Conservation (phyloP, 2,329 filamentous ascomycete genomes). For the Hypoxylon sp. region DNA sequence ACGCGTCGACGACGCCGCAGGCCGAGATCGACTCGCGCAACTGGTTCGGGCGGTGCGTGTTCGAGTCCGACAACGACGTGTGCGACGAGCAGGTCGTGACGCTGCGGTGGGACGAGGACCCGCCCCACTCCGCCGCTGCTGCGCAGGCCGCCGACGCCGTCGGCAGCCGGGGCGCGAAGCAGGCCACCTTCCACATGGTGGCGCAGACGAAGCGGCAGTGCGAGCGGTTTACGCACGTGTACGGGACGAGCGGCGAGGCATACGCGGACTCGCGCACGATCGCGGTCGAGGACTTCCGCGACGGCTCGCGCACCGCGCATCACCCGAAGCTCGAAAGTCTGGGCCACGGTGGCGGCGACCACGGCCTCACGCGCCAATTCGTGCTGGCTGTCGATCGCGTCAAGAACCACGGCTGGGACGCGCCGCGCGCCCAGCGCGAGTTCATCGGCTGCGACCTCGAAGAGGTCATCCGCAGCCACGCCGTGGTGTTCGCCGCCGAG, state of each 20-base stretch:
- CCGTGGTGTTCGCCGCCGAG: slow-evolving; percentile 93
- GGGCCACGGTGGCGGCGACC: slow-evolving; percentile 81
- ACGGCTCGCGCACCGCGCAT: slow-evolving; percentile 65
- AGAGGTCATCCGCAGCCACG: slow-evolving; percentile 89
- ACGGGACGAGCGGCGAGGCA: slow-evolving; percentile 88
- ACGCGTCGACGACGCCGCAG: slow-evolving; percentile 58
- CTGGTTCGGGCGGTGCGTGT: slow-evolving; percentile 96
- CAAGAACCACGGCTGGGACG: slow-evolving; percentile 74
- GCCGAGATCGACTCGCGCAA: slow-evolving; percentile 64
- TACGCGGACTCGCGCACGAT: slow-evolving; percentile 85
- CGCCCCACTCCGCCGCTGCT: slow-evolving; percentile 45
- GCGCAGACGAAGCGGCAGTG: slow-evolving; percentile 90
- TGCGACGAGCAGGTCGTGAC: slow-evolving; percentile 93
- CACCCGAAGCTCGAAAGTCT: slow-evolving; percentile 70
- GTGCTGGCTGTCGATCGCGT: slow-evolving; percentile 84
- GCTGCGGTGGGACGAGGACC: slow-evolving; percentile 85
- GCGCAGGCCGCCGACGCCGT: slow-evolving; percentile 39
- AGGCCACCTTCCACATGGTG: slow-evolving; percentile 92
- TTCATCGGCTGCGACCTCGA: slow-evolving; percentile 86
- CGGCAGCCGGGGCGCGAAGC: slow-evolving; percentile 75
- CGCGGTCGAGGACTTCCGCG: slow-evolving; percentile 77
- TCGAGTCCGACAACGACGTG: slow-evolving; percentile 91
- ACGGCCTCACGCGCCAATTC: slow-evolving; percentile 84
- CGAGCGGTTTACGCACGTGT: slow-evolving; percentile 84
- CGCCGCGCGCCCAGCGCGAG: slow-evolving; percentile 77